Base-by-base conservation (phyloP, 202 grass and related monocot species). In the Sporobolus alterniflorus region DNA sequence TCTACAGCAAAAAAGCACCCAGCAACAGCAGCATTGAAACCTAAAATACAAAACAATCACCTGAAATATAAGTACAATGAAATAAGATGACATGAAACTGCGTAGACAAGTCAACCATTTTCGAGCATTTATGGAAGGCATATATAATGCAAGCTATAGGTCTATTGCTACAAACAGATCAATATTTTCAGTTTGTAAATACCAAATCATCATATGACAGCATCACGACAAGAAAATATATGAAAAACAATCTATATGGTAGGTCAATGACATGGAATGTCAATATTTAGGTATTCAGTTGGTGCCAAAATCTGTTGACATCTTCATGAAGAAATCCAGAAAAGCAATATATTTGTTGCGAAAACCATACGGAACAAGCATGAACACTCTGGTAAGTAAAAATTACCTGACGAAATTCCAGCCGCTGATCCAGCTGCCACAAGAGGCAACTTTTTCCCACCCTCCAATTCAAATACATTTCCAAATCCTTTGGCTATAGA, bases 1-100 rank as follows among this genome's bases (percentile, higher is more conserved):
- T 98, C 96, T 84, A 98, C 91, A 10, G 92, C 96, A 50, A 98
- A 98, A 80, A 98, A 95, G 36, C 96, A 98, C 42, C 96, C 96
- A 78, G 92, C 79, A 77, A 98, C 96, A 88, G 96, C 90, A 68
- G 96, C 96, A 82, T 87, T 98, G 68, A 98, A 98, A 98, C 96
- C 96, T 98, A 95, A 75, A 93, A 90, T 73, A 82, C 71, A 91
- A 76, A 64, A 44, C 66, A 87, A 84, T 76, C 44, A 85, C 67
- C 63, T 89, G 71, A 76, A 81, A 72, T 82, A 81, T 89, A 87
- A 94, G 83, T 78, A 91, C 67, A 86, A 74, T 84, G 43, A 62
- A 74, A 83, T 84, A 89, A 81, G 43, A 73, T 55, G 11, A 64
- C 46, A 78, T 16, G 22, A 54, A 67, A 64, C 17, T 21, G 34